phyloP scores from a whole-genome alignment of 2,329 filamentous ascomycete genomes.

The Sporothrix globosa region DNA sequence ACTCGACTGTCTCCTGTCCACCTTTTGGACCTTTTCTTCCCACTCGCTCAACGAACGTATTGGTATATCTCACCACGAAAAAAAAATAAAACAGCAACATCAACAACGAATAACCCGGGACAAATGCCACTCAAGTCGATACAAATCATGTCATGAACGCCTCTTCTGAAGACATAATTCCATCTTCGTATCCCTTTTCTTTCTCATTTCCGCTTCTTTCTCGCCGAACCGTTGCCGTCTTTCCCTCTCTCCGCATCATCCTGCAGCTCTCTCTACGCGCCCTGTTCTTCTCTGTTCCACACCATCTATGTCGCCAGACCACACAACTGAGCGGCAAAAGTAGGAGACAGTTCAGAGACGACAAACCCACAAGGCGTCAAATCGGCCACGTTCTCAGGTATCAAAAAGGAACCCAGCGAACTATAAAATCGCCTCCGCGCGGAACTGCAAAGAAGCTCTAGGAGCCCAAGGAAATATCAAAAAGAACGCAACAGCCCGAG shows the following conservation, averaged over 20 bases:
- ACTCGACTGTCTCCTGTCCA: conserved; percentile 7
- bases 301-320: background rate
- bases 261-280: background rate
- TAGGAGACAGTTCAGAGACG: background rate
- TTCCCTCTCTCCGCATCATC: background rate
- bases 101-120: background rate
- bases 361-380: background rate
- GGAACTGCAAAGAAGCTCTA: background rate
- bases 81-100: no score
- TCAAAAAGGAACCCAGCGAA: background rate
- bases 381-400: background rate
- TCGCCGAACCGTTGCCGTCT: background rate
- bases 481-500: background rate
- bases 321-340: background rate
- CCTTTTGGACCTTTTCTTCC: background rate
- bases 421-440: background rate
- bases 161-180: background rate
- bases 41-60: background rate
- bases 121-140: background rate
- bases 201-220: background rate
- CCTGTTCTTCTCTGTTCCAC: background rate
- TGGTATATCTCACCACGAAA: background rate
- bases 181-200: background rate
- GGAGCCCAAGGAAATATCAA: conserved; percentile 1
- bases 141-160: conserved; percentile 17